A percentile compares a stretch with the other conserved stretches of the same genome.
Evolutionary conservation across 1,284 basidiomycete genomes (phyloP).

Genomic region (Heterobasidion occidentale): DNA sequence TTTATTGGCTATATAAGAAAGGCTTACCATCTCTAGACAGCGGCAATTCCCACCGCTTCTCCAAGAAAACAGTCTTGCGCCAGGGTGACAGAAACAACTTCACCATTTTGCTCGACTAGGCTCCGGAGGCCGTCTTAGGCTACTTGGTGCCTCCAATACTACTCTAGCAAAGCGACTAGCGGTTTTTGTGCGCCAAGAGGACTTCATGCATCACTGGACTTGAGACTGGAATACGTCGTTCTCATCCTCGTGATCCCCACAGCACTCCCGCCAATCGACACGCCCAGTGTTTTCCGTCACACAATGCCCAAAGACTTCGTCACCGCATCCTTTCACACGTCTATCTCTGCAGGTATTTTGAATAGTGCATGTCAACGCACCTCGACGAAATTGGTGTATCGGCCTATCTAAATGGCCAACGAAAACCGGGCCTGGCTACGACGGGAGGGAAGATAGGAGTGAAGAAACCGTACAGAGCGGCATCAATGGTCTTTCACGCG

Average conservation of each 20-base stretch:
- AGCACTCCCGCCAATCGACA: neutral
- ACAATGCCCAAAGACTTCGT: neutral
- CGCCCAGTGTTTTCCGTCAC: neutral
- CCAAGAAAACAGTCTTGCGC: slow-evolving; percentile 52
- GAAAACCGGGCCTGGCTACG: too few relatives aligned
- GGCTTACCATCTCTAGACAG: slow-evolving; percentile 6
- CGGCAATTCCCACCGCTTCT: slow-evolving; percentile 22
- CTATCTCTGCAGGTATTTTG: neutral
- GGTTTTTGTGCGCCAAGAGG: neutral
- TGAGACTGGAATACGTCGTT: neutral
- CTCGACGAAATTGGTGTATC: neutral
- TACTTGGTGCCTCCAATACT: neutral
- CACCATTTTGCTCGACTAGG: slow-evolving; percentile 39
- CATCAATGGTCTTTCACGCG: neutral
- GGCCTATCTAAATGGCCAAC: neutral
- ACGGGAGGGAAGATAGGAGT: neutral
- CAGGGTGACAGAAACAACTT: slow-evolving; percentile 80
- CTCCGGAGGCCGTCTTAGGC: neutral
- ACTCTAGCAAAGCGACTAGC: neutral
- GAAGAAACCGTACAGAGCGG: neutral
- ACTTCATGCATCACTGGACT: neutral
- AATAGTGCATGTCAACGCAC: neutral
- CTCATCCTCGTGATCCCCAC: neutral
- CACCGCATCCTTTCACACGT: neutral
- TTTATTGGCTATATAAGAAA: slow-evolving; percentile 64